phyloP scores from a whole-genome alignment of 1,139 yeast genomes.

The Lodderomyces pseudojiufengensis region DNA sequence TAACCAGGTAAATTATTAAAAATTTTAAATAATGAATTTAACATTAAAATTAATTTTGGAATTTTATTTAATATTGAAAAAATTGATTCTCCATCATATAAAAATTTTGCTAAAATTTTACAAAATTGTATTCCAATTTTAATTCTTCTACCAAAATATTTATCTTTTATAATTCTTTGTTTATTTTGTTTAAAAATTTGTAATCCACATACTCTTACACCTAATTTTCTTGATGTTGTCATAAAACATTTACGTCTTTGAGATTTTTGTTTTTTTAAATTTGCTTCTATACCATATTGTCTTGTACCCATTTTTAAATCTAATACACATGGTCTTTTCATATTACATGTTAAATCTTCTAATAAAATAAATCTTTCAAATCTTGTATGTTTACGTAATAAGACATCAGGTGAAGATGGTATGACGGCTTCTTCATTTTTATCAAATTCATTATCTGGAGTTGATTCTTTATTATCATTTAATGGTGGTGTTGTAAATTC shows the following conservation, averaged over 20 bases:
- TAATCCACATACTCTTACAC: slow-evolving; percentile 94
- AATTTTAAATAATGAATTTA: slow-evolving; percentile 55
- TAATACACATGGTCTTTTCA: slow-evolving; percentile 82
- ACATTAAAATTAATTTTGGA: slow-evolving; percentile 58
- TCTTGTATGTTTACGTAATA: slow-evolving; percentile 43
- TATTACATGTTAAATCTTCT: slow-evolving; percentile 84
- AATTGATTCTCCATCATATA: slow-evolving; percentile 66
- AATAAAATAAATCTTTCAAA: slow-evolving; percentile 81
- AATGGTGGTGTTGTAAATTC: neutral
- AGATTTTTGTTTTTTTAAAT: slow-evolving; percentile 63
- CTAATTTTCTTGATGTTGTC: slow-evolving; percentile 79
- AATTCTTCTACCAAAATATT: slow-evolving; percentile 85
- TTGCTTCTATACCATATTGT: slow-evolving; percentile 95
- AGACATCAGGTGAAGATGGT: slow-evolving; percentile 2
- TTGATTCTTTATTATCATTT: neutral
- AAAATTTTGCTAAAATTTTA: slow-evolving; percentile 65
- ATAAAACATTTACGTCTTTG: slow-evolving; percentile 77
- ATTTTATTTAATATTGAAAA: slow-evolving; percentile 65
- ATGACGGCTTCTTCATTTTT: neutral
- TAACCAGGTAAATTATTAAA: slow-evolving; percentile 66
- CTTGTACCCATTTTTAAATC: slow-evolving; percentile 98
- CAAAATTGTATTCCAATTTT: slow-evolving; percentile 75
- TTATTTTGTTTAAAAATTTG: slow-evolving; percentile 66
- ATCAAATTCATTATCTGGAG: neutral
- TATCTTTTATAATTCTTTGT: slow-evolving; percentile 61